A percentile compares a stretch with the other conserved stretches of the same genome.
Evolutionary conservation across 495 filamentous ascomycete species (phyloP).

Genomic region (Penicillium fimorum): DNA sequence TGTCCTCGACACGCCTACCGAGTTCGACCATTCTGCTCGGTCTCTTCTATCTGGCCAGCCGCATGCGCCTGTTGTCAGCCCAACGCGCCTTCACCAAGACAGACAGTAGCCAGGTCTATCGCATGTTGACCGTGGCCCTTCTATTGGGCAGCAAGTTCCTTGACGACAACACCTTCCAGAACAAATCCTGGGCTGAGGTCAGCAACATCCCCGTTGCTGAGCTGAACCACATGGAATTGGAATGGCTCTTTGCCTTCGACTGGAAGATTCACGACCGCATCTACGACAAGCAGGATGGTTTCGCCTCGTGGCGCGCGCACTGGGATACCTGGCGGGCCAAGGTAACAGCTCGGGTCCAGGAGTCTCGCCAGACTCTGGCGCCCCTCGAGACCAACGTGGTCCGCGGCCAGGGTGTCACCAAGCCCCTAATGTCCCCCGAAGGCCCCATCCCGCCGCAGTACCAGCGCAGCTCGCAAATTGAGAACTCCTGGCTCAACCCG

Average conservation of each 20-base stretch:
- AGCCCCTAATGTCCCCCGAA: slow-evolving; percentile 51
- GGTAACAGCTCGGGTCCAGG: slow-evolving; percentile 54
- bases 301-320: slow-evolving; percentile 74
- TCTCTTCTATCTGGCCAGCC: slow-evolving; percentile 81
- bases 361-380: slow-evolving; percentile 58
- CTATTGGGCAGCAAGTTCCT: slow-evolving; percentile 96
- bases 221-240: slow-evolving; percentile 84
- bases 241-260: slow-evolving; percentile 83
- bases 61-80: slow-evolving; percentile 71
- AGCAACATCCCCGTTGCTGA: slow-evolving; percentile 87
- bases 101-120: slow-evolving; percentile 75
- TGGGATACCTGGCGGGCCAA: slow-evolving; percentile 78
- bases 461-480: slow-evolving; percentile 47
- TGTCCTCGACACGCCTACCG: slow-evolving; percentile 91
- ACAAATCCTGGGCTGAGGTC: slow-evolving; percentile 97
- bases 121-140: slow-evolving; percentile 84
- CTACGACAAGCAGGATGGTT: slow-evolving; percentile 73
- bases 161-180: slow-evolving; percentile 99
- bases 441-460: slow-evolving; percentile 52
- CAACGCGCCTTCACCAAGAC: slow-evolving; percentile 51
- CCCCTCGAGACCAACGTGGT: slow-evolving; percentile 68
- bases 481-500: slow-evolving; percentile 53
- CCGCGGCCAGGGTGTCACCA: slow-evolving; percentile 44
- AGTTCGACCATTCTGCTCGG: slow-evolving; percentile 93
- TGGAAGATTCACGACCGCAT: slow-evolving; percentile 90